Evolutionary conservation across 75 land plant species (phyloP), one percentile per base, ranked within the genome.

Genomic region (Selaginella tamariscina): DNA sequence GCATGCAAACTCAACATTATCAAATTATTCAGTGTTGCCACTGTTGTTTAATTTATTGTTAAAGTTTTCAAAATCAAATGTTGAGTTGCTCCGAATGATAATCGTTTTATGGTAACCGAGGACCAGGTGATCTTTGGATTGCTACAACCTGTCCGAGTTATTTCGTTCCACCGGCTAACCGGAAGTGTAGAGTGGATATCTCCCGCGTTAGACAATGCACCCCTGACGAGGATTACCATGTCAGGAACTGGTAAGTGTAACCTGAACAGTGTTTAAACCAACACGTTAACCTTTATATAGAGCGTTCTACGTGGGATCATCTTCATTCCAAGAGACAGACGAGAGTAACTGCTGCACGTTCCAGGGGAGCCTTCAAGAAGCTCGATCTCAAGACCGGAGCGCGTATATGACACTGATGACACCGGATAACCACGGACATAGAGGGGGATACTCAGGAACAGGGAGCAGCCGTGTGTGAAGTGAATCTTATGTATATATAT

Each of bases 401-500:
- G 0, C 63, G 79, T 27, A 15, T 75, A 21, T 83, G 31, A 80
- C 80, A 9, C 67, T 63, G 18, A 80, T 71, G 73, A 44, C 81
- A 0, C 83, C 81, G 0, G 71, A 75, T 24, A 78, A 78, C 32
- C 49, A 39, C 49, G 49, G 49, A 15, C 49, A 39, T 5, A 39
- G 15, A 5, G 73, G 71, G 22, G 21, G 26, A 0, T 81, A 78
- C 29, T 44, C 81, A 0, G 86, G 83, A 0, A 78, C 78, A n/a
- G n/a, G n/a, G n/a, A n/a, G n/a, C n/a, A 2, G 76, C 86, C 0
- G 33, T 83, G 22, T 83, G 81, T 80, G 80, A 82, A 2, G 78
- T 82, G 67, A 78, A 78, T 56, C 82, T 82, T 26, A 65, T 9
- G 71, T 83, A 13, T 32, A 56, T 8, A 20, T 64, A 21, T 83